These are phyloP conservation scores for Colletotrichum scovillei DNA, from an alignment of 2,329 filamentous ascomycete species.

Conservation along the genomic window DNA sequence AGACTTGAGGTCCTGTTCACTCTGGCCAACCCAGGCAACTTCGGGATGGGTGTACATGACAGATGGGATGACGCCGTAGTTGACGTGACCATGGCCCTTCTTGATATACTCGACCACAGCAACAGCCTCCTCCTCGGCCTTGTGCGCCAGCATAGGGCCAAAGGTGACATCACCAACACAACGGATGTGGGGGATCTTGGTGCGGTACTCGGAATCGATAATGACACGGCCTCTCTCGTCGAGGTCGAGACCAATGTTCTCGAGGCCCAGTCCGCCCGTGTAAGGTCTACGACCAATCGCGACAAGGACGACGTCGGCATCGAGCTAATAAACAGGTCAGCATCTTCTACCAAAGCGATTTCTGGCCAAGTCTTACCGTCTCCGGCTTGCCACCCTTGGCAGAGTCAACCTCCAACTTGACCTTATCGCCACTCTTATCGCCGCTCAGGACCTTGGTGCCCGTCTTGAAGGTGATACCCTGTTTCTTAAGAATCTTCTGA, in stretches of 20 bases:
- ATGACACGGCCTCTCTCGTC: slow-evolving; percentile 95
- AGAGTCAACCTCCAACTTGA: slow-evolving; percentile 88
- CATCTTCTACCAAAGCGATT: background rate
- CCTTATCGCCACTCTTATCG: slow-evolving; percentile 79
- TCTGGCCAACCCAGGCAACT: slow-evolving; percentile 98
- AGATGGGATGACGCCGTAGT: slow-evolving; percentile 96
- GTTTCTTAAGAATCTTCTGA: slow-evolving; percentile 94
- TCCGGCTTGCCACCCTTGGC: slow-evolving; percentile 97
- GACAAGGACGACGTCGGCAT: slow-evolving; percentile 94
- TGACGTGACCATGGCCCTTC: slow-evolving; percentile 98
- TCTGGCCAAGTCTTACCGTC: slow-evolving; percentile 68
- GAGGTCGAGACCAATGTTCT: slow-evolving; percentile 91
- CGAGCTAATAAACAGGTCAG: slow-evolving; percentile 67
- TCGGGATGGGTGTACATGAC: slow-evolving; percentile 99
- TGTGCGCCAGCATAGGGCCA: slow-evolving; percentile 98
- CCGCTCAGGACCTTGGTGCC: slow-evolving; percentile 94
- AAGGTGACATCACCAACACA: slow-evolving; percentile 97
- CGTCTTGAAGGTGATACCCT: slow-evolving; percentile 98
- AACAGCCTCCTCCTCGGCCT: slow-evolving; percentile 98
- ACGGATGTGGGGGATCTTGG: slow-evolving; percentile 96
- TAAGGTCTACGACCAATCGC: slow-evolving; percentile 97
- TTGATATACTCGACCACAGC: slow-evolving; percentile 97
- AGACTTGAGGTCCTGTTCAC: slow-evolving; percentile 93
- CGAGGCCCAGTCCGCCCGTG: slow-evolving; percentile 89
- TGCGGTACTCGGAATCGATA: slow-evolving; percentile 99